Evolutionary conservation across 1,284 basidiomycete genomes (phyloP).

Genomic region (Cystobasidiaceae sp.): DNA sequence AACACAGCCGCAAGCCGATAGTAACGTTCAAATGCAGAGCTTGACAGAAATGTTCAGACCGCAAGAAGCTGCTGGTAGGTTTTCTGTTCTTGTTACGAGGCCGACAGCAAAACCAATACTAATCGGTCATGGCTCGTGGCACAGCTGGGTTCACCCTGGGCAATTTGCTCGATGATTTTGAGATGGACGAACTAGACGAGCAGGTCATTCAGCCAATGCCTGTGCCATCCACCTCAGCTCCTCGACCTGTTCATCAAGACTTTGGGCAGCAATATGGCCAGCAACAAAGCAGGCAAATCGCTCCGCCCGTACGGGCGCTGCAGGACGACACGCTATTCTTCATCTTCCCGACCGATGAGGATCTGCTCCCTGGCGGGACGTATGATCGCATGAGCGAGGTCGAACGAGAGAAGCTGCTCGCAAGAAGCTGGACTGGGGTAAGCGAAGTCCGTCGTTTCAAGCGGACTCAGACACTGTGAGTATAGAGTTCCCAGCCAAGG

Average conservation of each 20-base stretch:
- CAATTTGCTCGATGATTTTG: conserved; percentile 18
- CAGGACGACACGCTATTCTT: conserved; percentile 98
- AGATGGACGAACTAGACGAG: conserved; percentile 16
- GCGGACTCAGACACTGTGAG: conserved; percentile 30
- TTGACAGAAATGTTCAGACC: conserved; percentile 31
- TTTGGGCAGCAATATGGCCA: neutral
- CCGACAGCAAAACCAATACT: neutral
- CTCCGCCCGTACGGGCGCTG: neutral
- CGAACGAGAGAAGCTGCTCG: neutral
- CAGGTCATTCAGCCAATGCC: neutral
- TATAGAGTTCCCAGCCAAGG: neutral
- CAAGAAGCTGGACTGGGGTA: conserved; percentile 21
- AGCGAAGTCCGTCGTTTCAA: conserved; percentile 25
- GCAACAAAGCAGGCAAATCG: neutral
- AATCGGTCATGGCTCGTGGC: neutral
- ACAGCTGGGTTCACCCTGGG: conserved; percentile 20
- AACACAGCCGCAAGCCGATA: neutral
- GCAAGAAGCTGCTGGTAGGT: conserved; percentile 18
- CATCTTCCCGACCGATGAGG: conserved; percentile 82
- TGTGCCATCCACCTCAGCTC: neutral
- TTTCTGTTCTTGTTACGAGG: neutral
- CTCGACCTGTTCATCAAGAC: too few species aligned
- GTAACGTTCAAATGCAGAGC: conserved; percentile 22
- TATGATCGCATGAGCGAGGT: neutral
- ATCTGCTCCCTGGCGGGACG: conserved; percentile 17